Base-by-base conservation (phyloP, 805 yeast genomes). In the Myxozyma mucilagina region DNA sequence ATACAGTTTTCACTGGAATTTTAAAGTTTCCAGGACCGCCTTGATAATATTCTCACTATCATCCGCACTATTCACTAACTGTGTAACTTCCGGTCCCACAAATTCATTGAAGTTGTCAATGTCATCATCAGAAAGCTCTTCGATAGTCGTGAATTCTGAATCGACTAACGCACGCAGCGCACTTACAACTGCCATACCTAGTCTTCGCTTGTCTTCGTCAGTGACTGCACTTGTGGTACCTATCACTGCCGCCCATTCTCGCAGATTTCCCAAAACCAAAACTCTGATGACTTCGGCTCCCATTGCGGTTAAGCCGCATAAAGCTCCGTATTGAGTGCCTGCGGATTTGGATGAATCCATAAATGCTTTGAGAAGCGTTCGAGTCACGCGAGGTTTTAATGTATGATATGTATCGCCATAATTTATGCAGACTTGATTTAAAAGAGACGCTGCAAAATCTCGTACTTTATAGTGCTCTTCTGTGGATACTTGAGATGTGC, bases 291-390 rank as follows among this genome's bases (percentile, higher is more conserved):
- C 96, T 74, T 94, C 98, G 4, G 86, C 78, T 3, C 97, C 99
- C 69, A 94, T 76, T 18, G 87, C 90, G 59, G 84, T 82, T 69
- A 94, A 80, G 5, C 98, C 99, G 52, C 84, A 82, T 35, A 96
- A 81, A 4, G 97, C 87, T 42, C 99, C 99, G 69, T 88, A 94
- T 64, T 91, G 90, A 0, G 98, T 90, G 1, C 97, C 96, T 1
- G 60, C 47, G 0, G 96, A 91, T 67, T 88, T 86, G 41, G 87
- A 83, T 7, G 91, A 81, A 69, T 92, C 96, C 73, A 94, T 78
- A 67, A 96, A 88, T 0, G 97, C 97, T 70, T 96, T 85, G 62
- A 96, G 78, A 57, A 96, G 78, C 1, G 99, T 96, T 72, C 99
- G 82, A 6, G 97, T 91, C 3, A 94, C 93, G 67, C 98, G 83